Conservation (phyloP, 2,329 filamentous ascomycete genomes). For the Blastomyces percursus region DNA sequence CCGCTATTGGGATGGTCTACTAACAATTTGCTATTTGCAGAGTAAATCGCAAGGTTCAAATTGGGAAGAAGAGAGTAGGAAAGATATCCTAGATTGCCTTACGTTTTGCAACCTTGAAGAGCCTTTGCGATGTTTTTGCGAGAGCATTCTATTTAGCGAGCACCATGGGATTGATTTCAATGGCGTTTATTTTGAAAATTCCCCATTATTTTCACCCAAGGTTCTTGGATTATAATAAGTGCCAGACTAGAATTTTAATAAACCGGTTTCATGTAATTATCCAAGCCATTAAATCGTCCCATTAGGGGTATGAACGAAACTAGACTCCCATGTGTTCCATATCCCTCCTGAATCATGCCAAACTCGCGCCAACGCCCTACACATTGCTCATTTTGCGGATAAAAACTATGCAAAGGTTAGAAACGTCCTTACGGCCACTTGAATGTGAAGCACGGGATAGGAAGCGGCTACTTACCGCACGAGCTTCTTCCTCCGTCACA, state of each 20-base stretch:
- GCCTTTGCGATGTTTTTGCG: neutral
- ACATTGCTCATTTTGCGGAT: conserved; percentile 13
- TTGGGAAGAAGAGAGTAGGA: conserved; percentile 38
- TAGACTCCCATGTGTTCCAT: neutral
- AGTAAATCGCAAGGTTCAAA: conserved; percentile 36
- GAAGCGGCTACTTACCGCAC: conserved; percentile 32
- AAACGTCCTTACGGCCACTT: neutral
- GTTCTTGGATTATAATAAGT: neutral
- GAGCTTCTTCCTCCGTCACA: conserved; percentile 61
- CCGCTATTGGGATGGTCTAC: neutral
- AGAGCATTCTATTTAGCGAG: conserved; percentile 2
- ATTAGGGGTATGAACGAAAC: neutral
- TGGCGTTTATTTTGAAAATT: neutral
- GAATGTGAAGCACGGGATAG: neutral
- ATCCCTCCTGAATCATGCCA: neutral
- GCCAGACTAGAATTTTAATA: neutral
- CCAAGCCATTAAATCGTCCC: neutral
- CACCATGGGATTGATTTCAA: too few relatives aligned
- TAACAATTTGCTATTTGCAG: conserved; percentile 16
- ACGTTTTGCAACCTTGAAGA: conserved; percentile 1
- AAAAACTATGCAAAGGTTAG: conserved; percentile 17
- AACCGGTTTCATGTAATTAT: neutral
- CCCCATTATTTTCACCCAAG: neutral
- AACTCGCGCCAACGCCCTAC: neutral
- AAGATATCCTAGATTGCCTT: conserved; percentile 32